Evolutionary conservation across 139 green algal species (phyloP), one percentile per base, ranked within the genome.

Genomic region (Micractinium sp.): DNA sequence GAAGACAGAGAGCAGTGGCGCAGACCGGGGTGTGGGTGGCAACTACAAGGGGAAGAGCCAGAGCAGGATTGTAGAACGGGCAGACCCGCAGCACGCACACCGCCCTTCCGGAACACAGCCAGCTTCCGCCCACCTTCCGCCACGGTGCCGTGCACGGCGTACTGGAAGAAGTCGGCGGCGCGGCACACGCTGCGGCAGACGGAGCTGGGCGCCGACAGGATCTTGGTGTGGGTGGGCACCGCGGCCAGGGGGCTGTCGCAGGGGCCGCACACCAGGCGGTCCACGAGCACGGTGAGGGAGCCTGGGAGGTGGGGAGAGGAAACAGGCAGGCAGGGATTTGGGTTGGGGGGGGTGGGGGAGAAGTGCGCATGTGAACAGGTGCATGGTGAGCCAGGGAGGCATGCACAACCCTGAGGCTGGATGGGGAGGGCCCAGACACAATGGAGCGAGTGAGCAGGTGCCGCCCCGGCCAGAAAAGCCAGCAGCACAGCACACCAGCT

Each of bases 81-180:
- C 63, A 73, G 63, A 25, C 63, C 63, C 63, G 2, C 12, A 73
- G 12, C 63, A 25, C 7, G 7, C 63, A 29, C 63, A 12, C 23
- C 22, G 14, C 63, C 63, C 63, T 12, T 29, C 63, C 20, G 14
- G 41, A 41, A 25, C 63, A 23, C 73, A 2, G 2, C 73, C 35
- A 36, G 13, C 31, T 20, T 22, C 73, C 23, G 4, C 78, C 25
- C 67, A 88, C 85, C 85, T 75, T 89, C 60, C 39, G 85, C 60
- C 39, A 93, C 69, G 5, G 25, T 71, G 71, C 90, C 90, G 35
- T 87, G 87, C n/a, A 93, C 82, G 5, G 90, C 75, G 77, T 93
- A 93, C 27, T 89, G 73, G 60, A 86, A 90, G 56, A 93, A 93
- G 41, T 93, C 90, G 35, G 90, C 90, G 12, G 90, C 90, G 78